Evolutionary conservation across 2,329 filamentous ascomycete species (phyloP), one percentile per base, ranked within the genome.

Genomic region (Byssothecium circinans): DNA sequence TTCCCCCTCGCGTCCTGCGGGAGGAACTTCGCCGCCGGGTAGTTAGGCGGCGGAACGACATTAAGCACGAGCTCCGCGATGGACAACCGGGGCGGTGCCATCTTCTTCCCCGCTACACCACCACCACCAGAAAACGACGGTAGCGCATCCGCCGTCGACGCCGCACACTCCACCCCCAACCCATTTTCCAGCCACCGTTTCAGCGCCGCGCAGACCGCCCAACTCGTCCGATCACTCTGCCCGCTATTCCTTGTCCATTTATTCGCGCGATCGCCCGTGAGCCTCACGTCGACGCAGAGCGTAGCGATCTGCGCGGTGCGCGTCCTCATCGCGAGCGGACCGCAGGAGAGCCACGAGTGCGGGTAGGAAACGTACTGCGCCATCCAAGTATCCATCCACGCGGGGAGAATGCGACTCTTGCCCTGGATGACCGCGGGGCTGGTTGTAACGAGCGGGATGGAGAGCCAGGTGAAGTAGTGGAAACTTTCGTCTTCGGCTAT

Each of bases 141-240:
- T 4, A 17, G 44, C 40, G n/a, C 43, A 47, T n/a, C 4, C 5
- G 25, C n/a, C 4, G 39, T 30, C 23, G 25, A 41, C 4, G 39
- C 30, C 10, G 29, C 30, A n/a, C 19, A 22, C 15, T 53, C 46
- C 30, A 62, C 58, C 19, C 64, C 52, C 2, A 54, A 51, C 2
- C 62, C 63, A 27, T 60, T 54, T 15, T 67, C 61, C 14, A 68
- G 55, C 17, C 69, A 34, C 20, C 60, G 53, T 34, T 62, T 62
- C 27, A 70, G 50, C 4, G 61, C 65, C n/a, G 65, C 65, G 49
- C 68, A 69, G 23, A 70, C 49, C 4, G 64, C 65, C 68, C 67
- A 70, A 10, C 59, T 58, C 3, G 62, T 67, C 8, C 58, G 60
- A 17, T 64, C 58, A 7, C 54, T 52, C 25, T 57, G 44, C 12